Evolutionary conservation across 805 yeast genomes (phyloP), one percentile per base, ranked within the genome.

Genomic region (Teunomyces tritomae): DNA sequence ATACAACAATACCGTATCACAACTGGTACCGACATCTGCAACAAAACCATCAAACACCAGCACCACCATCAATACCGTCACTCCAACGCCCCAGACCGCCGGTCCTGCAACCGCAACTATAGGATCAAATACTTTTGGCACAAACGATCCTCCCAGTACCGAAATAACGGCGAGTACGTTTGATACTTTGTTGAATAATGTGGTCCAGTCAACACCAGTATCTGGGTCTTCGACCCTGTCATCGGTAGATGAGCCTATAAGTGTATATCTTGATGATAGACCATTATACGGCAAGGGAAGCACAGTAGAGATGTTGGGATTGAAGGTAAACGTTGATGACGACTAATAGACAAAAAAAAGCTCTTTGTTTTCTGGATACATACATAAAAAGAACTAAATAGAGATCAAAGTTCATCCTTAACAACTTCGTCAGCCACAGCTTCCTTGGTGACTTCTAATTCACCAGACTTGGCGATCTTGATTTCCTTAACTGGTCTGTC

Each of bases 401-500:
- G n/a, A 13, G 24, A 17, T 48, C 49, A 66, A 45, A 67, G 66
- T 56, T 67, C 71, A 50, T 67, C 72, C 49, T 59, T 57, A 29
- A 36, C 50, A 39, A 47, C 50, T 46, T 44, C 39, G 9, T 34
- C 48, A 34, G 35, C 43, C 20, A 16, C 52, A 16, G 44, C 51
- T 16, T 54, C 62, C 24, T 53, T 63, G 45, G 58, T 65, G 29
- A 66, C 66, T 35, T 60, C 75, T 50, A 86, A 50, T 59, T 85
- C 88, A 51, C 98, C 98, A 54, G 87, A 73, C 51, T 80, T 82
- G 43, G 75, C 77, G 57, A 91, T 85, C 53, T 71, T 76, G 51
- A 92, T 74, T 26, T 80, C 81, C 57, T 78, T 78, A 47, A 67
- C 68, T 47, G 99, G 99, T 55, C 73, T 78, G 69, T 89, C 94